phyloP scores from a whole-genome alignment of 2,329 filamentous ascomycete genomes.

The Uncinocarpus reesii region DNA sequence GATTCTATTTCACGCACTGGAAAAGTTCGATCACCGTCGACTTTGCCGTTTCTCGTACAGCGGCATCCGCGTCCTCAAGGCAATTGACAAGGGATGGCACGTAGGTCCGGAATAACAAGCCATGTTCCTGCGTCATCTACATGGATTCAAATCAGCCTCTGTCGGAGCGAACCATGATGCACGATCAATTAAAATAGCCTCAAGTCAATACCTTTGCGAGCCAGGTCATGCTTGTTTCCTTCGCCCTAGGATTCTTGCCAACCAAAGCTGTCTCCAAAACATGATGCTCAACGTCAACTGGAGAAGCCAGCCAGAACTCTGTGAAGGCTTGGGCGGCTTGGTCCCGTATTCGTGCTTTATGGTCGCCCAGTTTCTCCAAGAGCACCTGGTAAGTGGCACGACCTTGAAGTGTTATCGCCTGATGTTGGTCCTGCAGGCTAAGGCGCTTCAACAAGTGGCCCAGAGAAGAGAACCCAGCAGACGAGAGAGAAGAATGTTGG shows the following conservation, averaged over 20 bases:
- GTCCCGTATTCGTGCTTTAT: slow-evolving; percentile 70
- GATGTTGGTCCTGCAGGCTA: slow-evolving; percentile 70
- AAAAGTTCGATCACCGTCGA: slow-evolving; percentile 77
- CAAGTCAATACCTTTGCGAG: slow-evolving; percentile 53
- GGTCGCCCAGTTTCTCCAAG: slow-evolving; percentile 76
- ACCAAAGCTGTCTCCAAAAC: slow-evolving; percentile 68
- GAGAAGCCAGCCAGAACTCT: slow-evolving; percentile 62
- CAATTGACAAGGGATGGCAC: slow-evolving; percentile 74
- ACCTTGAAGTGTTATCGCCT: slow-evolving; percentile 58
- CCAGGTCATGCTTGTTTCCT: slow-evolving; percentile 79
- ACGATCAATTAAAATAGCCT: neutral
- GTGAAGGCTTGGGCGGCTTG: slow-evolving; percentile 64
- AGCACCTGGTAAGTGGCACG: slow-evolving; percentile 62
- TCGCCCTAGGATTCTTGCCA: slow-evolving; percentile 72
- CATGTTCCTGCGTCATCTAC: slow-evolving; percentile 71
- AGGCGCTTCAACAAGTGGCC: slow-evolving; percentile 80
- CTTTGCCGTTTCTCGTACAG: slow-evolving; percentile 77
- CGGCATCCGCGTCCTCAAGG: slow-evolving; percentile 80
- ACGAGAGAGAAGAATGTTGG: slow-evolving; percentile 65
- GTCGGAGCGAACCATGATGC: neutral
- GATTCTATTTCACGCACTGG: slow-evolving; percentile 43
- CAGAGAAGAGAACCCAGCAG: slow-evolving; percentile 76
- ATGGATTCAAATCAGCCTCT: neutral
- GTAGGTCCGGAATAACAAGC: slow-evolving; percentile 70
- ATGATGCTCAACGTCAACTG: slow-evolving; percentile 65